phyloP scores from a whole-genome alignment of 2,329 filamentous ascomycete genomes.

The Neopestalotiopsis rosae region DNA sequence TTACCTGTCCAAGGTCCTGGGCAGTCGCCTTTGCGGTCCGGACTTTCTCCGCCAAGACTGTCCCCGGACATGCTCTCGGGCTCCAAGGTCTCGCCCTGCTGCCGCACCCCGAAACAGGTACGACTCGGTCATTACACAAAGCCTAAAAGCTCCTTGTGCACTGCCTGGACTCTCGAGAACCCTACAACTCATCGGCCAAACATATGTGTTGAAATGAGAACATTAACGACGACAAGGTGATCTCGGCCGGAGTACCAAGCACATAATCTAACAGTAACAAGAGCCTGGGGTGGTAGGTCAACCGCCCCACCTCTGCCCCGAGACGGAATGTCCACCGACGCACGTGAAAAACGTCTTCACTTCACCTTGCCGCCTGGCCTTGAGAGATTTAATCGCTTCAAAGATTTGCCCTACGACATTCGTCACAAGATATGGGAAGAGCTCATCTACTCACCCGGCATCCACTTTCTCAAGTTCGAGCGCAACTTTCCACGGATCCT shows the following conservation, averaged over 20 bases:
- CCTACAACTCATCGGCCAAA: neutral
- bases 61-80: no score
- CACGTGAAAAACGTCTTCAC: conserved; percentile 19
- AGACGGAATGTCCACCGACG: neutral
- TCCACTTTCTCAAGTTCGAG: conserved; percentile 38
- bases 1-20: no score
- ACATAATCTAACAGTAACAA: neutral
- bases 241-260: neutral
- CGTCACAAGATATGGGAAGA: conserved; percentile 35
- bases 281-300: neutral
- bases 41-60: no score
- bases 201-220: neutral
- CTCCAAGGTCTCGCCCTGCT: no score
- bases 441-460: conserved; percentile 32
- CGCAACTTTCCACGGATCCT: neutral
- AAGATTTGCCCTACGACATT: conserved; percentile 33
- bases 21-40: no score
- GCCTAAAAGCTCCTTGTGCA: neutral
- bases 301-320: neutral
- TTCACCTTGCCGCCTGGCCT: conserved; percentile 28
- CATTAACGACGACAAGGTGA: neutral
- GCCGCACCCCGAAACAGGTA: neutral
- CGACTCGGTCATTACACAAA: neutral
- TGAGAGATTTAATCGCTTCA: conserved; percentile 31
- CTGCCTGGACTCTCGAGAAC: neutral